phyloP scores from a whole-genome alignment of 2,329 filamentous ascomycete genomes.

The Blastomyces gilchristii region DNA sequence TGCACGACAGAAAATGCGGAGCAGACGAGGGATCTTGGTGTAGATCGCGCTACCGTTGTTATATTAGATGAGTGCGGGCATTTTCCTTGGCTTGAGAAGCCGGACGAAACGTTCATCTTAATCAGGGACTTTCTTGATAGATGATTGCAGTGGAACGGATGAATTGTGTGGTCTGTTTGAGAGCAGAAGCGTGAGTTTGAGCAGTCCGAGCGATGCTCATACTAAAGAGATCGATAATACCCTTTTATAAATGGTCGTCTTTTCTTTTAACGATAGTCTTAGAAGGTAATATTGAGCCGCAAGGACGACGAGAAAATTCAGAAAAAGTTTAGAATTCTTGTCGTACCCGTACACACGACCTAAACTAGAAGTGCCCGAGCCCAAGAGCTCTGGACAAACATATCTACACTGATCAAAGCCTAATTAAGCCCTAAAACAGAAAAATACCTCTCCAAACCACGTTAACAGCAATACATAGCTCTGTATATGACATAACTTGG shows the following conservation, averaged over 20 bases:
- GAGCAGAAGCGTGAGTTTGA: neutral
- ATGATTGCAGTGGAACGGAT: neutral
- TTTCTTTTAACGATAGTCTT: neutral
- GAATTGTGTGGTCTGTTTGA: neutral
- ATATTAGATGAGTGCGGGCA: constrained; percentile 21
- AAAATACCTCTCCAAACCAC: neutral
- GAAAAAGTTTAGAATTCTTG: neutral
- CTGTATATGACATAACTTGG: constrained; percentile 6
- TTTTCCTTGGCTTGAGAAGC: constrained; percentile 23
- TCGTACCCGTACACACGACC: constrained; percentile 12
- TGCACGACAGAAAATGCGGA: constrained; percentile 17
- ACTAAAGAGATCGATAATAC: neutral
- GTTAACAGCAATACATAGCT: constrained; percentile 1
- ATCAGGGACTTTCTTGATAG: constrained; percentile 12
- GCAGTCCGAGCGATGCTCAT: neutral
- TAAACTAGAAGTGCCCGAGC: neutral
- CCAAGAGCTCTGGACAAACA: constrained; percentile 10
- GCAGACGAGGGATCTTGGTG: constrained; percentile 13
- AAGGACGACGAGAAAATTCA: neutral
- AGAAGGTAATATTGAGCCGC: neutral
- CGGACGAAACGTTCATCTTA: constrained; percentile 11
- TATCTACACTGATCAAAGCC: constrained; percentile 2
- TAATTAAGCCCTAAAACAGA: neutral
- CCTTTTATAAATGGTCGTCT: neutral
- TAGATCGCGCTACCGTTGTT: constrained; percentile 12